Percentiles rank a stretch among this genome's conserved stretches.
phyloP scores from a whole-genome alignment of 1,284 basidiomycete genomes.

The Sporisorium exsertum region DNA sequence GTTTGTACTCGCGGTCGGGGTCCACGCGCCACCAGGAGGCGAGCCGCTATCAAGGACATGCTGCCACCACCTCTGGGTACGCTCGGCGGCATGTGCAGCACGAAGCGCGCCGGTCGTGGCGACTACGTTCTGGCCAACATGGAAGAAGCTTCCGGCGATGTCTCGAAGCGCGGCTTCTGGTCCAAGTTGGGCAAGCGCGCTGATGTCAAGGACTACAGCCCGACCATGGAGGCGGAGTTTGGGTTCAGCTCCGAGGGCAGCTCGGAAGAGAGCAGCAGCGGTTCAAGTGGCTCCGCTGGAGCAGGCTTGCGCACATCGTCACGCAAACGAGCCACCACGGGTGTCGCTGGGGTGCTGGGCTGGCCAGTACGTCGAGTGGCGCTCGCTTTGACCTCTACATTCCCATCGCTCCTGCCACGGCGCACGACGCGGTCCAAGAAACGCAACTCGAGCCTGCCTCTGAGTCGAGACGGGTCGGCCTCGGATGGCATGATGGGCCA shows the following conservation, averaged over 20 bases:
- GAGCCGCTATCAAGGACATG: slow-evolving; percentile 50
- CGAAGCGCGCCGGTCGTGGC: slow-evolving; percentile 43
- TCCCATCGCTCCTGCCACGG: slow-evolving; percentile 37
- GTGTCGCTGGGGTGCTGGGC: slow-evolving; percentile 24
- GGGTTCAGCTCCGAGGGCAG: slow-evolving; percentile 51
- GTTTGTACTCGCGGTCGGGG: slow-evolving; percentile 51
- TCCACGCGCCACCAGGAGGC: slow-evolving; percentile 43
- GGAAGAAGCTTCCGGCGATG: slow-evolving; percentile 55
- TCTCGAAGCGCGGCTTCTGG: slow-evolving; percentile 37
- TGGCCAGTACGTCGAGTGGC: slow-evolving; percentile 45
- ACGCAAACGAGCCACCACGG: slow-evolving; percentile 23
- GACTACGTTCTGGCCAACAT: slow-evolving; percentile 64
- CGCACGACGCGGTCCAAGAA: slow-evolving; percentile 32
- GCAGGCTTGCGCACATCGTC: slow-evolving; percentile 16
- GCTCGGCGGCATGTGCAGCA: slow-evolving; percentile 40
- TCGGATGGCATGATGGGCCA: slow-evolving; percentile 18
- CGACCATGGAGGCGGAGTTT: slow-evolving; percentile 48
- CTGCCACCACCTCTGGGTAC: slow-evolving; percentile 56
- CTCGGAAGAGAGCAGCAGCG: slow-evolving; percentile 51
- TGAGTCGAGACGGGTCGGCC: slow-evolving; percentile 11
- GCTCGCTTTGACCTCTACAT: slow-evolving; percentile 23
- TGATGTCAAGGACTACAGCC: slow-evolving; percentile 40
- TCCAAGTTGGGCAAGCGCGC: slow-evolving; percentile 43
- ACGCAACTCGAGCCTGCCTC: slow-evolving; percentile 40
- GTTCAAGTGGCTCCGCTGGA: slow-evolving; percentile 23